These are phyloP conservation scores for Heliocybe sulcata DNA, from an alignment of 1,284 basidiomycete species.

Conservation along the genomic window DNA sequence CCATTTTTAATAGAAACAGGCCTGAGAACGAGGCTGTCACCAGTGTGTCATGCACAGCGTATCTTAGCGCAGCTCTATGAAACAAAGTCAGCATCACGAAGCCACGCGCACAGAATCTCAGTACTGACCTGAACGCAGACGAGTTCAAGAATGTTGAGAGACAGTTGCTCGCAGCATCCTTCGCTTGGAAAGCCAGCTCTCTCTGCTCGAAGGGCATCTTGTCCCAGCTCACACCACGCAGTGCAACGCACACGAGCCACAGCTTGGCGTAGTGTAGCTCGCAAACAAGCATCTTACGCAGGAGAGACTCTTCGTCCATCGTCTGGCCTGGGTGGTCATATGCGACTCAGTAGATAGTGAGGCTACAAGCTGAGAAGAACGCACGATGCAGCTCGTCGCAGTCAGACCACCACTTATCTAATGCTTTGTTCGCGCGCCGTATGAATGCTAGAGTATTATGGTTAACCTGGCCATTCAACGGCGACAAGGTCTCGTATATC, in stretches of 20 bases:
- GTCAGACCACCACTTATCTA: constrained; percentile 86
- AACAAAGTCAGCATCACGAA: constrained; percentile 2
- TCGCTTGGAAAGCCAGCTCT: constrained; percentile 90
- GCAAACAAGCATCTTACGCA: constrained; percentile 80
- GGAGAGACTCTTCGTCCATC: constrained; percentile 78
- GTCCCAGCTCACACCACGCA: constrained; percentile 88
- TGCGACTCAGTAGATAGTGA: not conserved
- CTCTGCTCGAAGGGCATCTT: constrained; percentile 92
- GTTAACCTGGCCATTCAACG: constrained; percentile 82
- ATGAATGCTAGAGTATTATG: constrained; percentile 82
- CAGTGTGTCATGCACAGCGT: constrained; percentile 89
- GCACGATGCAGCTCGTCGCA: constrained; percentile 77
- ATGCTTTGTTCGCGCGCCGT: constrained; percentile 73
- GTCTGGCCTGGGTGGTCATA: constrained; percentile 43
- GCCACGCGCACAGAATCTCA: no score
- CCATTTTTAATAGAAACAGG: constrained; percentile 89
- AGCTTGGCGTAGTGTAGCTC: constrained; percentile 89
- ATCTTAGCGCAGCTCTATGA: constrained; percentile 67
- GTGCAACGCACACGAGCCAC: constrained; percentile 88
- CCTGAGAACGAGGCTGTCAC: constrained; percentile 91
- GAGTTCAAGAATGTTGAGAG: constrained; percentile 76
- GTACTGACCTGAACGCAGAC: constrained; percentile 66
- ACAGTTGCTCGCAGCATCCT: constrained; percentile 84
- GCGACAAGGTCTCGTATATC: constrained; percentile 83
- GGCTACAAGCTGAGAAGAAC: constrained; percentile 14